A percentile compares a stretch with the other conserved stretches of the same genome.
Evolutionary conservation across 257 asterid species (phyloP).

Genomic region (Verbena officinalis): DNA sequence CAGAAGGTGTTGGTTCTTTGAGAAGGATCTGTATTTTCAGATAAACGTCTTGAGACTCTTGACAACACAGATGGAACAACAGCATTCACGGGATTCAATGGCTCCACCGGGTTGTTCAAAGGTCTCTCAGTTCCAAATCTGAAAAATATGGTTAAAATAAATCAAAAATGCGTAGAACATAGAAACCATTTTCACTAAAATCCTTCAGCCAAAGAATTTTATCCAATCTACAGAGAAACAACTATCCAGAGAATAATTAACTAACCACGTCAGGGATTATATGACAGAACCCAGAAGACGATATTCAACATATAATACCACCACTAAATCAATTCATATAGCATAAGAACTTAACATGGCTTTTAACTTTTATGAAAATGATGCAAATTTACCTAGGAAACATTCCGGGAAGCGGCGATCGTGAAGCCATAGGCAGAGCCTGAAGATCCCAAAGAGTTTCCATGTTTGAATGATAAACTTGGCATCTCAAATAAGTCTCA

Average conservation of each 20-base stretch:
- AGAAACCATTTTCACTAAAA: too few relatives aligned
- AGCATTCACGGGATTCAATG: constrained; percentile 42
- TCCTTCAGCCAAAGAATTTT: background rate
- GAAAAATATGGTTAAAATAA: constrained; percentile 14
- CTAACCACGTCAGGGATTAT: background rate
- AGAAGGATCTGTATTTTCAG: constrained; percentile 46
- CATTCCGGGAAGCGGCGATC: constrained; percentile 59
- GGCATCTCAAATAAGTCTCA: constrained; percentile 94
- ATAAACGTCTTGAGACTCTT: too few relatives aligned
- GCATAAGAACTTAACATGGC: too few relatives aligned
- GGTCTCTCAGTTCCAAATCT: constrained; percentile 40
- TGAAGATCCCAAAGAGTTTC: constrained; percentile 91
- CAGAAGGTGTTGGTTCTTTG: constrained; percentile 41
- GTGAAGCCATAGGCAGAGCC: constrained; percentile 72
- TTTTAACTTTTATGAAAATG: too few relatives aligned
- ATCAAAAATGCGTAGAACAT: background rate
- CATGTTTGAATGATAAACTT: constrained; percentile 79
- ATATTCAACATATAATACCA: too few relatives aligned
- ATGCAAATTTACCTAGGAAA: constrained; percentile 60
- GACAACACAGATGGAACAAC: constrained; percentile 28
- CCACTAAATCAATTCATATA: too few relatives aligned
- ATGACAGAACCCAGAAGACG: background rate
- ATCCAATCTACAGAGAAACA: background rate
- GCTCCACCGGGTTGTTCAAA: constrained; percentile 44
- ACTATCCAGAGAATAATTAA: background rate